Base-by-base conservation (phyloP, 202 grass and related monocot genomes). In the Bolboschoenoplectus hybrid region DNA sequence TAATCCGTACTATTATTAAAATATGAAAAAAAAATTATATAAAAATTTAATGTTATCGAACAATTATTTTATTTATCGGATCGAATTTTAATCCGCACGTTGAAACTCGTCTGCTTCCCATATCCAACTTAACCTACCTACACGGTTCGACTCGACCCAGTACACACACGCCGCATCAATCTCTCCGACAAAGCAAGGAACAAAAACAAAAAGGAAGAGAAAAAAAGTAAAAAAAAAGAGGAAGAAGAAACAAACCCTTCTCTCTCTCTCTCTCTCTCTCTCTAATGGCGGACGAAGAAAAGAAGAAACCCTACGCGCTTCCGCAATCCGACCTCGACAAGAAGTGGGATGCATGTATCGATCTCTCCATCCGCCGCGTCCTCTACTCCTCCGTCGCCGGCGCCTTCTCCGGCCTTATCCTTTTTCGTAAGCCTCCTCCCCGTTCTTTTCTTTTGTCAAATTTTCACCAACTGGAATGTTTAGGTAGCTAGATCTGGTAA, bases 331-430 rank as follows among this genome's bases (percentile, higher is more conserved):
- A 89, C 79, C 90, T 98, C 45, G 96, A 95, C 71, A 90, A 91
- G 65, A 97, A 94, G 86, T 93, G 92, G 92, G 92, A 97, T 70
- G 89, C 91, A 26, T 97, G 95, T 87, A 86, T 97, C 44, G 95
- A 97, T 84, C 85, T 97, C 89, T 91, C 95, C 79, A 91, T 94
- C 86, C 95, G 95, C 87, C 92, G 95, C 56, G 84, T 94, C 74
- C 84, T 92, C 79, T 97, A 97, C 81, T 91, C 92, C 78, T 93
- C 95, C 87, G 50, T 97, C 56, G 89, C 86, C 74, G 95, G 95
- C 83, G 89, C 91, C 86, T 93, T 92, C 64, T 67, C 85, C 14
- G 91, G 91, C 82, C 89, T 97, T 85, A 85, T 97, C 89, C 87
- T 97, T 68, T 93, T 97, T 82, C 91, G 95, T 97, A 89, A 71